These are phyloP conservation scores for Pueraria montana DNA, from an alignment of 306 rosid species.

Conservation along the genomic window DNA sequence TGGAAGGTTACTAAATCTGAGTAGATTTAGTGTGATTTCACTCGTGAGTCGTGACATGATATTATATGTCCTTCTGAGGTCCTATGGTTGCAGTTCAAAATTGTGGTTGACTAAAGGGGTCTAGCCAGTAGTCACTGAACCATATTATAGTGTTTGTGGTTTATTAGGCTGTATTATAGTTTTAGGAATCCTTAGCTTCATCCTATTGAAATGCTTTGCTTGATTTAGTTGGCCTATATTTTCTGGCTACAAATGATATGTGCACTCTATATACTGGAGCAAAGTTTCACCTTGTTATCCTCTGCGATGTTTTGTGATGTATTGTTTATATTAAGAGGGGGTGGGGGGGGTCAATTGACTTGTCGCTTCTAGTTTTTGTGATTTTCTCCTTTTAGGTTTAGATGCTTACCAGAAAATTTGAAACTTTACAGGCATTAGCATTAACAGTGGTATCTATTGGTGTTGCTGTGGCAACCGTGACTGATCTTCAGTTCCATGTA, in stretches of 20 bases:
- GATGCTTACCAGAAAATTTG: conserved; percentile 34
- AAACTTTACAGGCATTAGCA: conserved; percentile 72
- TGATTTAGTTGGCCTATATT: not conserved
- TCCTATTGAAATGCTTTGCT: not conserved
- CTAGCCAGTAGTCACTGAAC: not conserved
- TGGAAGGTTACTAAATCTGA: conserved; percentile 3
- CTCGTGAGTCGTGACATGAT: not conserved
- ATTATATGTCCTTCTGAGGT: not conserved
- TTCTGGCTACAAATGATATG: not conserved
- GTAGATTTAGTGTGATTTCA: conserved; percentile 28
- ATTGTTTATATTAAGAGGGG: too few species aligned
- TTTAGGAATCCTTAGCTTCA: conserved; percentile 12
- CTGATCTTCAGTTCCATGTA: conserved; percentile 80
- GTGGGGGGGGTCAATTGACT: too few species aligned
- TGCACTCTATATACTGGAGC: too few species aligned
- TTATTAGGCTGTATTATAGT: not conserved
- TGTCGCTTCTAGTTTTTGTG: too few species aligned
- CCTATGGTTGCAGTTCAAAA: not conserved
- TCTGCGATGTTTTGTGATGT: too few species aligned
- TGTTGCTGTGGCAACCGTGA: conserved; percentile 84
- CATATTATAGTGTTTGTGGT: conserved; percentile 2
- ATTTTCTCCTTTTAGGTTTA: not conserved
- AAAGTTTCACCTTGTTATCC: too few species aligned
- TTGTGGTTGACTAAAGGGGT: conserved; percentile 5
- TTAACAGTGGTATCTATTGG: conserved; percentile 79